A percentile compares a stretch with the other conserved stretches of the same genome.
phyloP scores from a whole-genome alignment of 2,329 filamentous ascomycete genomes.

The Neonectria faginata region DNA sequence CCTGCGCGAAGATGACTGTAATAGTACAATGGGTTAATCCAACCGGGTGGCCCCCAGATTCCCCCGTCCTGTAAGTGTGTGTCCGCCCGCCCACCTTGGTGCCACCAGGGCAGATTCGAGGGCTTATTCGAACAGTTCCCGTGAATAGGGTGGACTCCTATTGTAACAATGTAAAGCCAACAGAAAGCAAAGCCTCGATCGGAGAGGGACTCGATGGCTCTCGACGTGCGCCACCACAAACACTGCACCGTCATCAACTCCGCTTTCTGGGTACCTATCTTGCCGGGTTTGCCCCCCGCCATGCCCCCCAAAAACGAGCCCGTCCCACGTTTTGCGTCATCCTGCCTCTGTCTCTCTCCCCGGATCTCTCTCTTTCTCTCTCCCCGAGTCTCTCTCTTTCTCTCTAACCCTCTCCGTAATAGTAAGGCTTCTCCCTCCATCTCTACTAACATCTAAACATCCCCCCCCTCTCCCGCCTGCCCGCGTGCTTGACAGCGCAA shows the following conservation, averaged over 20 bases:
- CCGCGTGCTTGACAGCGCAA: slow-evolving; percentile 12
- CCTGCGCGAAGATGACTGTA: too few species aligned
- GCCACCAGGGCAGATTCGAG: too few species aligned
- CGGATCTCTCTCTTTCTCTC: too few species aligned
- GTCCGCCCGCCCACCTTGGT: too few species aligned
- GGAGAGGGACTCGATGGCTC: not conserved
- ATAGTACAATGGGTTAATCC: not conserved
- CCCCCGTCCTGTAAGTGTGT: not conserved
- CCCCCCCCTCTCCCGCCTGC: not conserved
- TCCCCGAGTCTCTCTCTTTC: too few species aligned
- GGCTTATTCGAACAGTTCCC: too few species aligned
- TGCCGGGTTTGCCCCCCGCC: not conserved
- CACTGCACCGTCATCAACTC: not conserved
- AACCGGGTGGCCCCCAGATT: not conserved
- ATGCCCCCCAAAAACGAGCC: not conserved
- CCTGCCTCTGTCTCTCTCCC: slow-evolving; percentile 9
- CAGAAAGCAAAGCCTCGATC: too few species aligned
- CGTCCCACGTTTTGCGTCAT: slow-evolving; percentile 26
- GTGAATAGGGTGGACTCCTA: too few species aligned
- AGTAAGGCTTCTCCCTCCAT: not conserved
- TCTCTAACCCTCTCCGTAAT: not conserved
- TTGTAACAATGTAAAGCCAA: too few species aligned
- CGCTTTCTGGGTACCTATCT: not conserved
- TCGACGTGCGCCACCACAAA: not conserved
- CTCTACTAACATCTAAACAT: slow-evolving; percentile 2